Base-by-base conservation (phyloP, 106 monocot genomes). In the Phalaenopsis aphrodite region DNA sequence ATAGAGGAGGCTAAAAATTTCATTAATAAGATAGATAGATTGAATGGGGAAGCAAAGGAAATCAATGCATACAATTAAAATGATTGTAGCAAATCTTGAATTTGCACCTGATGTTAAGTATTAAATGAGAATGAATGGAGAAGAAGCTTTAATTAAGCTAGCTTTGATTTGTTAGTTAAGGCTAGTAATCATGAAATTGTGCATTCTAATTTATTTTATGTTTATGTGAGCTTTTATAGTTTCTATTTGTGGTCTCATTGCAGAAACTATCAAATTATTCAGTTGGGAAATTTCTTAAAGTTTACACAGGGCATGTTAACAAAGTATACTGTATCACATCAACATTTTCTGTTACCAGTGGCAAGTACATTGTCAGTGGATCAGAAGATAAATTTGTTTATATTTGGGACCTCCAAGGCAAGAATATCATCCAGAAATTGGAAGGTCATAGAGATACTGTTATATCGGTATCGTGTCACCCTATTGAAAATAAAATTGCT, bases 361-460 rank as follows among this genome's bases (percentile, higher is more conserved):
- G 87, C 18, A 98, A 92, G 78, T 94, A 94, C 65, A 92, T 98
- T 12, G 97, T 98, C 74, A 91, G 90, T 77, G 94, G 94, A 11
- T 98, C 97, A 42, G 97, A 98, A 83, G 97, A 98, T 68, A 86
- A 91, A 12, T 91, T 88, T 68, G 85, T 94, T 3, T 94, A 92
- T 75, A 76, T 98, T 23, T 98, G 97, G 97, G 97, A 98, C 76
- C 92, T 98, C 15, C 94, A 98, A 85, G 85, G 89, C 75, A 98
- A 87, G 82, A 87, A 98, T 58, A 85, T 98, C 83, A 37, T 94
- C 56, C 97, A 98, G 81, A 98, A 86, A 85, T 82, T 92, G 78
- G 92, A 92, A 89, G 97, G 97, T 18, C 97, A 98, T 57, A 88
- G 83, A 0, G 94, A 92, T 78, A 85, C 86, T 74, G 97, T 92